Percentiles rank a stretch among this genome's conserved stretches.
Evolutionary conservation across 1,284 basidiomycete genomes (phyloP).

Genomic region (Boletellus deceptivus): DNA sequence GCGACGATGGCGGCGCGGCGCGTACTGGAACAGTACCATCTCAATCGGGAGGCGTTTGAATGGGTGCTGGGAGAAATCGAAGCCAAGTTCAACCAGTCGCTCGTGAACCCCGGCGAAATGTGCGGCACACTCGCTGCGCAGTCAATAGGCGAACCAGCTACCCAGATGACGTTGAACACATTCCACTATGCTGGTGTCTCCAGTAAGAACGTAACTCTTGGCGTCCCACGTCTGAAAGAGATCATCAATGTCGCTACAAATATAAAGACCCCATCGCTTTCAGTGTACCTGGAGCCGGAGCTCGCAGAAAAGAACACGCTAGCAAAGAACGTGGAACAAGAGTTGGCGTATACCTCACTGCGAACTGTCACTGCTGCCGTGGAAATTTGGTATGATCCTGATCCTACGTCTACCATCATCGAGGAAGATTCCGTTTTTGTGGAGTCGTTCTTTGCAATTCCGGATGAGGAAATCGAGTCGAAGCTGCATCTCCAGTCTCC

Average conservation of each 20-base stretch:
- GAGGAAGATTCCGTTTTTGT: constrained; percentile 97
- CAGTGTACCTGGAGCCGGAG: constrained; percentile 82
- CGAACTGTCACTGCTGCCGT: constrained; percentile 94
- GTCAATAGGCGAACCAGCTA: constrained; percentile 98
- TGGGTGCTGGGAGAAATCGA: constrained; percentile 98
- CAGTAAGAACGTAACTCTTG: constrained; percentile 95
- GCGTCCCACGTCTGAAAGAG: constrained; percentile 96
- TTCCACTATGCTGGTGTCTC: constrained; percentile 99
- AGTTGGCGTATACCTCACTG: constrained; percentile 92
- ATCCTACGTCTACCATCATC: constrained; percentile 90
- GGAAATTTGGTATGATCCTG: constrained; percentile 98
- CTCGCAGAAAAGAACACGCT: constrained; percentile 58
- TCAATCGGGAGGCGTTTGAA: constrained; percentile 91
- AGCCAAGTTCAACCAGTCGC: constrained; percentile 88
- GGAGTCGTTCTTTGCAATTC: constrained; percentile 99
- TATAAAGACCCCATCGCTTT: constrained; percentile 96
- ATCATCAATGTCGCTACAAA: constrained; percentile 99
- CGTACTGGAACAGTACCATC: constrained; percentile 83
- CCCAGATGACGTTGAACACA: constrained; percentile 97
- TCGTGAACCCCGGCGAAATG: constrained; percentile 97
- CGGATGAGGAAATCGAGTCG: constrained; percentile 92
- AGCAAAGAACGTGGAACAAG: constrained; percentile 89
- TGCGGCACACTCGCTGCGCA: constrained; percentile 97
- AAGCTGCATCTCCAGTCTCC: constrained; percentile 93
- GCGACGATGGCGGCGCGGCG: constrained; percentile 82